Conservation (phyloP, 169 alveolate species). For the Plasmodium malariae region DNA sequence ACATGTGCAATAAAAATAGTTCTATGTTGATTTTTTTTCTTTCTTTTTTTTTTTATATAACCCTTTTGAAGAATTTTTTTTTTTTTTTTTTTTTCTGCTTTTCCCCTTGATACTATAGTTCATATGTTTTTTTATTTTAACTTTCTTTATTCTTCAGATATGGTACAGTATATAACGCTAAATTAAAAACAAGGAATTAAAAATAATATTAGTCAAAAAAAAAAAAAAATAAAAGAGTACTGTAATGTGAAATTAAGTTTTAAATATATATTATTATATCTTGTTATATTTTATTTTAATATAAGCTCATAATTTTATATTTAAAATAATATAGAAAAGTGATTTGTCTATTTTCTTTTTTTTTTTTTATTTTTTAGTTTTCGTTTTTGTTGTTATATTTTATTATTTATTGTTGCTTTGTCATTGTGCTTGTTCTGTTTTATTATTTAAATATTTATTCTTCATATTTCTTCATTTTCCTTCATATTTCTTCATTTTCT, state of each 20-base stretch:
- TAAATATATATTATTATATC: neutral
- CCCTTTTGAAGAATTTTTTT: neutral
- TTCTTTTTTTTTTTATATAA: neutral
- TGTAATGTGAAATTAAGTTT: neutral
- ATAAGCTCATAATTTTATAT: slow-evolving; percentile 12
- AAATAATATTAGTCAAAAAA: too few relatives aligned
- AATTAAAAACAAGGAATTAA: neutral
- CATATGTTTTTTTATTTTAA: neutral
- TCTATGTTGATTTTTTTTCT: too few relatives aligned
- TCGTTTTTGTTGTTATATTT: neutral
- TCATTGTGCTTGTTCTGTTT: neutral
- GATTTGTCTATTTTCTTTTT: neutral
- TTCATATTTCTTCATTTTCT: too few relatives aligned
- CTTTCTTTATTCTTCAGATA: neutral
- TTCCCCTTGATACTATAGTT: neutral
- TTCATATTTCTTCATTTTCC: neutral
- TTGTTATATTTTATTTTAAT: neutral
- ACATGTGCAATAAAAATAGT: neutral
- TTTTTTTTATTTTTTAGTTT: neutral
- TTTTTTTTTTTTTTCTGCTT: neutral
- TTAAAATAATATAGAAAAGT: slow-evolving; percentile 19
- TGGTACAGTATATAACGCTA: neutral
- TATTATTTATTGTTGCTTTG: neutral
- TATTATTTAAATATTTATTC: neutral
- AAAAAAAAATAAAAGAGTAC: neutral